Percentiles rank a stretch among this genome's conserved stretches.
Evolutionary conservation across 805 yeast genomes (phyloP).

Genomic region (Henningerozyma blattae): DNA sequence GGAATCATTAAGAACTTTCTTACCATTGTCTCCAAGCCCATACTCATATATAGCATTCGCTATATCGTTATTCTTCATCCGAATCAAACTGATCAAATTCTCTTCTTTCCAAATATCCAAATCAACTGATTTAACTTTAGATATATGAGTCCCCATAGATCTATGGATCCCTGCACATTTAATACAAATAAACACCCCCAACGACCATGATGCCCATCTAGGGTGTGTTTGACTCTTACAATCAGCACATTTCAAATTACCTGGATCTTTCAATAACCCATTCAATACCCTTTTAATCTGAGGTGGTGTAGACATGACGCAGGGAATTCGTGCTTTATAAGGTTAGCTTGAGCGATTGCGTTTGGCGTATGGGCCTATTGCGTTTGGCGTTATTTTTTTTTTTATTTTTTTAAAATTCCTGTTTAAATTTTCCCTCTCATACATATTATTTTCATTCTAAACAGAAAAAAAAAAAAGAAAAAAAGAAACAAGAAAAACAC

Average conservation of each 20-base stretch:
- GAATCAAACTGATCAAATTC: conserved; percentile 68
- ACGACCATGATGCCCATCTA: conserved; percentile 97
- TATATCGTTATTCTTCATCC: conserved; percentile 66
- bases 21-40: conserved; percentile 28
- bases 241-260: conserved; percentile 77
- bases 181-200: conserved; percentile 87
- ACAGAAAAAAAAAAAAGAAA: no score
- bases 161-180: conserved; percentile 94
- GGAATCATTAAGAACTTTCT: conserved; percentile 57
- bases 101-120: conserved; percentile 94
- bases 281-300: conserved; percentile 43
- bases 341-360: no score
- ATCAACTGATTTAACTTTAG: conserved; percentile 86
- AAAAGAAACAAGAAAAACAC: no score
- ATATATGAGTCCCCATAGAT: conserved; percentile 90
- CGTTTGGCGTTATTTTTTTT: no score
- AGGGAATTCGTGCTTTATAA: no score
- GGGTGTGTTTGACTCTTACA: conserved; percentile 86
- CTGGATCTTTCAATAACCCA: conserved; percentile 62
- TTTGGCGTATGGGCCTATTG: no score
- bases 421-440: no score
- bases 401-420: no score
- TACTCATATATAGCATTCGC: conserved; percentile 83
- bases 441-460: no score
- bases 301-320: no score